Evolutionary conservation across 371 early-diverging fungal genomes (phyloP), one percentile per base, ranked within the genome.

Genomic region (Astathelohania contejeani): DNA sequence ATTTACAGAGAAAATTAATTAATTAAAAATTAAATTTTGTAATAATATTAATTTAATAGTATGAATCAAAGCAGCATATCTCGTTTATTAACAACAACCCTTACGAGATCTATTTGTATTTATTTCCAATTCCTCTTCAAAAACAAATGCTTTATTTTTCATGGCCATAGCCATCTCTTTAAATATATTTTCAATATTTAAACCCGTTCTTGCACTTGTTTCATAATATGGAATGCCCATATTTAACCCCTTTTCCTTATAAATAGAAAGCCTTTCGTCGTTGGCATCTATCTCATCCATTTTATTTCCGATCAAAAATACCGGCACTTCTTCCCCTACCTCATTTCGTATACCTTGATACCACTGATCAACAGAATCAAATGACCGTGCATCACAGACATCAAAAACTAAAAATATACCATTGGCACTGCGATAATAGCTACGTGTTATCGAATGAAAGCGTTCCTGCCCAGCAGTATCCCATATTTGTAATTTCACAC

Each of bases 361-460:
- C 93, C 92, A 92, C 74, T 82, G 82, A 74, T 88, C 88, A 67
- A 94, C 76, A 29, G 85, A 83, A 66, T 90, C 90, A 67, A 92
- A 94, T 60, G 85, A 82, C 72, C 84, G 83, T 49, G 79, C 80
- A 70, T 88, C 88, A 67, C 84, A 90, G 52, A 94, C 88, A 64
- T 94, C 95, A 70, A 84, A 93, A 20, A 86, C 86, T 37, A 96
- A 79, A 37, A 92, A 87, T 65, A 94, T 92, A 75, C 93, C 93
- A 75, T 97, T 93, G n/a, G 95, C 92, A 35, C 92, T 93, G 56
- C 92, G 82, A 75, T 91, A 95, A 66, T 90, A 93, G 88, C 90
- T 91, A 46, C 88, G 91, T 38, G 93, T 94, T 39, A 97, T 80
- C 7, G 85, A 83, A 72, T 90, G 88, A 78, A 93, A 97, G 49